Base-by-base conservation (phyloP, 1,284 basidiomycete species). In the Rugosomyces carneus region DNA sequence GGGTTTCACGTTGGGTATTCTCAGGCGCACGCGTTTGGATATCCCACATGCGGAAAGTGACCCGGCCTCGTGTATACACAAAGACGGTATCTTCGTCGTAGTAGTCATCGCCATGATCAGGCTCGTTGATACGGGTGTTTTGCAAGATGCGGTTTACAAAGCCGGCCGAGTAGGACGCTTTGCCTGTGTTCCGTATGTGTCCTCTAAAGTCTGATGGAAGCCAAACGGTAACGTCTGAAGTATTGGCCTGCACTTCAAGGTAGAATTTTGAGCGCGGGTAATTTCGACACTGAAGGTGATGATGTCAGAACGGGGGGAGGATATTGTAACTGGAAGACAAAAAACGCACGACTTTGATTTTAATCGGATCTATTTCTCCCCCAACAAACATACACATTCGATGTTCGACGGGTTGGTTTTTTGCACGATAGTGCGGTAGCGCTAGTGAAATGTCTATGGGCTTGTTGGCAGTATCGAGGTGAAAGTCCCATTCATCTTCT, bases 21-120 rank as follows among this genome's bases (percentile, higher is more conserved):
- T 88, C 84, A 10, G 82, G 76, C 40, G 75, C 69, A 49, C 74
- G 71, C 10, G 78, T 75, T 52, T 74, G 70, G 48, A 83, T 73
- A 58, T 88, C 82, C 85, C 85, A 88, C 83, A 87, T 86, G 24
- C 80, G 77, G 62, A 88, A 83, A 2, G 71, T 75, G 44, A 88
- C 72, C 29, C 61, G 64, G 7, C 84, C 84, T 11, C 57, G 55
- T 18, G 83, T 83, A 39, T 67, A 64, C 3, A 88, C 71, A 37
- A 79, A 63, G 36, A 86, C 76, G 54, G 80, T 74, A 57, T 88
- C 85, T 45, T 70, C 67, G 23, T 64, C 61, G 51, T 60, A 57
- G 19, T 61, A n/a, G n/a, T n/a, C 62, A 23, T 73, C 72, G 41
- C 29, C 29, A 44, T 64, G 64, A 18, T 65, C 58, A 24, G 70